Conservation (phyloP, 352 stramenopile genomes). For the Thalassiosira allenii region DNA sequence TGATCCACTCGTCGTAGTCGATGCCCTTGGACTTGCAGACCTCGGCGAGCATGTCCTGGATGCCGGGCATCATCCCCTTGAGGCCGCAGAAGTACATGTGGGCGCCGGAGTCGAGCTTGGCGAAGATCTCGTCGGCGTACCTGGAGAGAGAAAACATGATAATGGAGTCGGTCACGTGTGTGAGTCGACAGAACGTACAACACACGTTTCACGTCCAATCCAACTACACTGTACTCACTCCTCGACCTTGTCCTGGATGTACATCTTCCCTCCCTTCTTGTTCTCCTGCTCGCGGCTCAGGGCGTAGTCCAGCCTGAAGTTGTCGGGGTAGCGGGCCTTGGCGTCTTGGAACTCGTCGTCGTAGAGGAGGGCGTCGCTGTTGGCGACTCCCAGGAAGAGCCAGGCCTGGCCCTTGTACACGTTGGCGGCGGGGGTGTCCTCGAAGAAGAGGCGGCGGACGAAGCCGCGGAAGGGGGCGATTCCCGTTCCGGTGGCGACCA, state of each 20-base stretch:
- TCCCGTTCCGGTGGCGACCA: slow-evolving; percentile 91
- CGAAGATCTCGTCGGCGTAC: slow-evolving; percentile 89
- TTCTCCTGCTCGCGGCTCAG: slow-evolving; percentile 89
- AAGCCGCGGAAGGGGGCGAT: slow-evolving; percentile 91
- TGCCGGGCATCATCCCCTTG: slow-evolving; percentile 92
- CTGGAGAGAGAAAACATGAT: too few relatives aligned
- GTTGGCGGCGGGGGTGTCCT: slow-evolving; percentile 87
- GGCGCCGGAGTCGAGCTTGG: slow-evolving; percentile 86
- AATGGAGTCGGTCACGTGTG: too few relatives aligned
- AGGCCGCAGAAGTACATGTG: slow-evolving; percentile 91
- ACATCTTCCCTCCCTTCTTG: slow-evolving; percentile 89
- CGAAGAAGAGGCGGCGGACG: slow-evolving; percentile 89
- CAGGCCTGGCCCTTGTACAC: slow-evolving; percentile 90
- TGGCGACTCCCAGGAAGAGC: slow-evolving; percentile 91
- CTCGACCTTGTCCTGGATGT: slow-evolving; percentile 90
- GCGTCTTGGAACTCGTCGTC: slow-evolving; percentile 90
- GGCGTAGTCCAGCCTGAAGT: slow-evolving; percentile 90
- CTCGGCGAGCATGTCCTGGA: slow-evolving; percentile 87
- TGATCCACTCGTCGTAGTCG: slow-evolving; percentile 83
- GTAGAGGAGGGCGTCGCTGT: slow-evolving; percentile 89
- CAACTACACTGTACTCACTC: too few relatives aligned
- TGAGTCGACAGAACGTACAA: too few relatives aligned
- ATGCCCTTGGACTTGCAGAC: slow-evolving; percentile 86
- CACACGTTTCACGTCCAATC: too few relatives aligned
- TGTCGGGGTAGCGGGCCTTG: slow-evolving; percentile 85